These are phyloP conservation scores for Neckera pumila DNA, from an alignment of 225 moss, liverwort and hornwort genomes.

Conservation along the genomic window DNA sequence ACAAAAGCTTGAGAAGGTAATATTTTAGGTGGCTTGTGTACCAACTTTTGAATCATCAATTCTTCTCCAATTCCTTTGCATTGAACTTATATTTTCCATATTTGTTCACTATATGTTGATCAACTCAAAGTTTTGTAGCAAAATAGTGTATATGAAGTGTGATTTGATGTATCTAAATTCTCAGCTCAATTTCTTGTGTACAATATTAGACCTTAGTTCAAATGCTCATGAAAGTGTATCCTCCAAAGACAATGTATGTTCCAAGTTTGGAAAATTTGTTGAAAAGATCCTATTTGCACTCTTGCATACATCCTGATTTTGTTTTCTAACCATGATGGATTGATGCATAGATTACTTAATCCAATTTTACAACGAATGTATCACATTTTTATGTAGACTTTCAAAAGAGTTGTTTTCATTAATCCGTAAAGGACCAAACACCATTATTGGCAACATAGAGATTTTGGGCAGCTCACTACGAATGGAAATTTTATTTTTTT, in stretches of 20 bases:
- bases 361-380: background rate
- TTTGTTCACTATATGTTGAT: rapidly evolving
- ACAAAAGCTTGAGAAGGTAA: background rate
- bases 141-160: background rate
- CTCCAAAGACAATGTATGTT: too few relatives aligned
- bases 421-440: too few relatives aligned
- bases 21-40: background rate
- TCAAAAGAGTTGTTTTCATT: background rate
- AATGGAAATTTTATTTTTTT: too few relatives aligned
- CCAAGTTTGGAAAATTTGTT: too few relatives aligned
- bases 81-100: background rate
- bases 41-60: rapidly evolving
- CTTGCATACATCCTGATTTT: too few relatives aligned
- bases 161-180: background rate
- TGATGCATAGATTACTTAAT: background rate
- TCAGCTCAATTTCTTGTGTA: background rate
- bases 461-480: too few relatives aligned
- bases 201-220: too few relatives aligned
- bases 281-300: too few relatives aligned
- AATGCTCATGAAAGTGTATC: too few relatives aligned
- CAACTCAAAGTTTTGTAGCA: background rate
- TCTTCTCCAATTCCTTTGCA: rapidly evolving
- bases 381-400: background rate
- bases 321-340: background rate
- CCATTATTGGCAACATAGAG: too few relatives aligned